Evolutionary conservation across 2,329 filamentous ascomycete genomes (phyloP).

Genomic region (Fusarium abutilonis): DNA sequence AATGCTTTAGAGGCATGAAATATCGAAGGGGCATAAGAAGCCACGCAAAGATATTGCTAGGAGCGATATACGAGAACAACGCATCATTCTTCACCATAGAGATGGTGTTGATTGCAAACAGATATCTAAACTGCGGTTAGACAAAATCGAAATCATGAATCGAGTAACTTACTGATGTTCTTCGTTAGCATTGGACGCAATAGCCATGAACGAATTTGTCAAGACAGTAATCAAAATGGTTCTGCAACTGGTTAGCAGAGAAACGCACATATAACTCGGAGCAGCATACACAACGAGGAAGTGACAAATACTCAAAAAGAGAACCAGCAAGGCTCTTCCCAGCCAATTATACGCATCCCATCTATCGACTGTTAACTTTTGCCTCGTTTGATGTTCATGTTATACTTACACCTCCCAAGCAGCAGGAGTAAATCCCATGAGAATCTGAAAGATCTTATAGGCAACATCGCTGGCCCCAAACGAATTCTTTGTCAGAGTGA

Average conservation of each 20-base stretch:
- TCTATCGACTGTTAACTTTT: conserved; percentile 47
- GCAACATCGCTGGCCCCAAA: conserved; percentile 79
- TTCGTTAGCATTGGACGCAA: conserved; percentile 91
- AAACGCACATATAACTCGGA: not conserved
- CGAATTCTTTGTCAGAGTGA: conserved; percentile 80
- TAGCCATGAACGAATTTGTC: conserved; percentile 95
- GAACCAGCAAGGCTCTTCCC: conserved; percentile 76
- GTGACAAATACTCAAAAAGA: conserved; percentile 94
- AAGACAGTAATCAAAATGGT: conserved; percentile 96
- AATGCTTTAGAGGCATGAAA: conserved; percentile 80
- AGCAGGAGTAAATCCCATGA: conserved; percentile 96
- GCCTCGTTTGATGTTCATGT: not conserved
- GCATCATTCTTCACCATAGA: conserved; percentile 99
- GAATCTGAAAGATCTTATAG: conserved; percentile 89
- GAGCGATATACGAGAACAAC: conserved; percentile 91
- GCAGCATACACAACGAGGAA: conserved; percentile 80
- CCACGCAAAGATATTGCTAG: conserved; percentile 92
- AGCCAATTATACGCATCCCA: conserved; percentile 81
- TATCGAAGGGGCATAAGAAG: conserved; percentile 84
- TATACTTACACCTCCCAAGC: conserved; percentile 83
- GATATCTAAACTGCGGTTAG: conserved; percentile 62
- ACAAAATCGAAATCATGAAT: not conserved
- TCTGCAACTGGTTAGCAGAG: conserved; percentile 47
- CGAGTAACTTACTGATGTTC: conserved; percentile 74
- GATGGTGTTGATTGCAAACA: conserved; percentile 96